Base-by-base conservation (phyloP, 2,329 filamentous ascomycete species). In the Hypoxylon sp. region DNA sequence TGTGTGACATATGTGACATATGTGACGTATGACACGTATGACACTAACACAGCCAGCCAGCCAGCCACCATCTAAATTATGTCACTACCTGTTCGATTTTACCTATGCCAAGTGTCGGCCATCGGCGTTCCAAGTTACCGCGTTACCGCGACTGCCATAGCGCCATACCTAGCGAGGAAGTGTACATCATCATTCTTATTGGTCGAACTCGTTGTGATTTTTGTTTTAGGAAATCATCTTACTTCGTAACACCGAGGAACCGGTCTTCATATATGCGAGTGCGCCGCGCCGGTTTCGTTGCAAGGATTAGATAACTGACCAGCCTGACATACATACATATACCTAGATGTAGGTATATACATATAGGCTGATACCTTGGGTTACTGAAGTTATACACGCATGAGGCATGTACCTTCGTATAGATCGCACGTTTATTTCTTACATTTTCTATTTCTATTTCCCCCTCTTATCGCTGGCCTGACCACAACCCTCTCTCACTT, bases 61-160 rank as follows among this genome's bases (percentile, higher is more conserved):
- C 5, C 29, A 31, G 29, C 29, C 29, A 31, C 29, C 5, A 6
- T 31, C 29, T 31, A 9, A 31, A 31, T 31, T 31, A 31, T 9
- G 29, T 29, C 26, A 29, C 8, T 29, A 29, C 26, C 26, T 6
- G 26, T n/a, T 29, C 26, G 8, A 29, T 29, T 29, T 29, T 6
- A 3, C 26, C 26, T 29, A 29, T 3, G 3, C 5, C 22, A 6
- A 9, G 29, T 9, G 29, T 65, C 62, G 62, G 62, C 5, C 39
- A 50, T 65, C 63, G 63, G 63, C 26, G n/a, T 17, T 58, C 39
- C 11, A 39, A 22, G 33, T 24, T 24, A 31, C 63, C 63, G 63
- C 19, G n/a, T 33, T 47, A 17, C 37, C n/a, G 52, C 53, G 2
- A 26, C 24, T 24, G 42, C 62, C 62, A 52, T 26, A 17, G 13